Percentiles rank a stretch among this genome's conserved stretches.
These are phyloP conservation scores for Neurospora sp. DNA, from an alignment of 495 filamentous ascomycete species.

Conservation along the genomic window DNA sequence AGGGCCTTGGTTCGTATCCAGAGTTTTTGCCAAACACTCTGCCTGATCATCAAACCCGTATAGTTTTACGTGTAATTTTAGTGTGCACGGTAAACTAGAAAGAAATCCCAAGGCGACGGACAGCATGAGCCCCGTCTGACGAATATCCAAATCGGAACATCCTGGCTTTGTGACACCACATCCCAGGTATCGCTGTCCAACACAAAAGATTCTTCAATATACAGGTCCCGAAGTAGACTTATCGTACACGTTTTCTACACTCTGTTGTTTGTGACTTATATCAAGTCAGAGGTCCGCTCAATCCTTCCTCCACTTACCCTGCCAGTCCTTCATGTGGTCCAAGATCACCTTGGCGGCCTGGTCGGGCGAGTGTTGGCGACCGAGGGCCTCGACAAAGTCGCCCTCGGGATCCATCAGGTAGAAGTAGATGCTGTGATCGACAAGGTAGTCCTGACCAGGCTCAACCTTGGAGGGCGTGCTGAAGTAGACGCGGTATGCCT, in stretches of 20 bases:
- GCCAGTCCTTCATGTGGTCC: conserved; percentile 88
- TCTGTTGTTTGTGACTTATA: background rate
- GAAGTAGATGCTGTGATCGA: conserved; percentile 99
- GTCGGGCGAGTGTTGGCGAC: conserved; percentile 84
- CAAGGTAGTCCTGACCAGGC: conserved; percentile 90
- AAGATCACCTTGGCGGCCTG: conserved; percentile 74
- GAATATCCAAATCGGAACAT: background rate
- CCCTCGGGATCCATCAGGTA: conserved; percentile 98
- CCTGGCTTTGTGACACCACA: too few species aligned
- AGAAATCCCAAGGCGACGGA: background rate
- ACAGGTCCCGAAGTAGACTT: background rate
- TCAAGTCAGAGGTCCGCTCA: background rate
- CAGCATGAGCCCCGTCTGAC: background rate
- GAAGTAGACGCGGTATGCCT: conserved; percentile 94
- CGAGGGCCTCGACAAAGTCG: conserved; percentile 95
- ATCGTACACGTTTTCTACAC: background rate
- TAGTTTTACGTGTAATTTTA: background rate
- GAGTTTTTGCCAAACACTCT: background rate
- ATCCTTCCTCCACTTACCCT: conserved; percentile 27
- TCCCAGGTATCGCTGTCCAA: background rate
- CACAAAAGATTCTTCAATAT: background rate
- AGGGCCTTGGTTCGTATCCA: background rate
- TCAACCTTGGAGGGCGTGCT: conserved; percentile 80
- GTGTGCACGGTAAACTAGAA: background rate
- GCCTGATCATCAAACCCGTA: background rate